Conservation (phyloP, 306 rosid species). For the Cyclanthera cordifolia region DNA sequence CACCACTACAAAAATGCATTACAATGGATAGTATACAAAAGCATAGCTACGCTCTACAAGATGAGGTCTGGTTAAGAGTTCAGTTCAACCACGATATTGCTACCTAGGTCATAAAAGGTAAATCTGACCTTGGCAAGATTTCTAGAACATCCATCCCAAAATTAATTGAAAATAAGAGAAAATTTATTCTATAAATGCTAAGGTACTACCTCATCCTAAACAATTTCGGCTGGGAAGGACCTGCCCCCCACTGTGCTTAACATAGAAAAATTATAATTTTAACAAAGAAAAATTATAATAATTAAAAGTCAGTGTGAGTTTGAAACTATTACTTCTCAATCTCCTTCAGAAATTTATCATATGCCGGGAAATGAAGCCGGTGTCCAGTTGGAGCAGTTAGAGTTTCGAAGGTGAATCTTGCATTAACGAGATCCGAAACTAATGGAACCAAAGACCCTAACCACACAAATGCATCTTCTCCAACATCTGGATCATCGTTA, state of each 20-base stretch:
- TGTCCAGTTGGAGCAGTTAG: slow-evolving; percentile 62
- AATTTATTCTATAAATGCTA: no score
- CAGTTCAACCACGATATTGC: not conserved
- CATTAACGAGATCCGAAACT: slow-evolving; percentile 63
- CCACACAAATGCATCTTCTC: slow-evolving; percentile 95
- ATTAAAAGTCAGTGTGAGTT: no score
- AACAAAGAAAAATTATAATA: no score
- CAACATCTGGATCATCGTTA: slow-evolving; percentile 44
- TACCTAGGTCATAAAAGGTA: not conserved
- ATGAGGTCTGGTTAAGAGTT: not conserved
- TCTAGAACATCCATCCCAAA: no score
- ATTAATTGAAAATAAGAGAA: no score
- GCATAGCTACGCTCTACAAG: not conserved
- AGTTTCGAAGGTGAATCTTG: slow-evolving; percentile 70
- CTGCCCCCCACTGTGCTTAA: not conserved
- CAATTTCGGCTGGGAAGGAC: no score
- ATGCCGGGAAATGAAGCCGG: slow-evolving; percentile 76
- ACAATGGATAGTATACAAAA: not conserved
- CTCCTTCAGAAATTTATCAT: slow-evolving; percentile 60
- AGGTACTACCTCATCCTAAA: no score
- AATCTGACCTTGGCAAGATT: not conserved
- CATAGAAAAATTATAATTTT: no score
- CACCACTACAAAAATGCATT: not conserved
- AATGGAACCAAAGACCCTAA: slow-evolving; percentile 58
- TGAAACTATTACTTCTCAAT: slow-evolving; percentile 43